Evolutionary conservation across 2,329 filamentous ascomycete species (phyloP).

Genomic region (Xylariales sp.): DNA sequence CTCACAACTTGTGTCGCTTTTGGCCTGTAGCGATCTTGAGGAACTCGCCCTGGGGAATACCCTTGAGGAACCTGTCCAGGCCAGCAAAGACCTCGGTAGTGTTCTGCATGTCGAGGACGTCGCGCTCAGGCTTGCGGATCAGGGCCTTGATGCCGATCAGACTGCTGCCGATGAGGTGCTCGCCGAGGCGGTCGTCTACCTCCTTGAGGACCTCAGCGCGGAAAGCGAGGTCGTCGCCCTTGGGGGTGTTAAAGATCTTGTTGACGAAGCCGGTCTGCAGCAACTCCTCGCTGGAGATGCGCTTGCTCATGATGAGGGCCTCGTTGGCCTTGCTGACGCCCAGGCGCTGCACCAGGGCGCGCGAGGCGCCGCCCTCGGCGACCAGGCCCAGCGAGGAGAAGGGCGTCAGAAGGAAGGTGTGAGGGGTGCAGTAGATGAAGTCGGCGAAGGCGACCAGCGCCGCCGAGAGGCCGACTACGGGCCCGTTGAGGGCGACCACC

Average conservation of each 20-base stretch:
- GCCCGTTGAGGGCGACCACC: constrained; percentile 85
- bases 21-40: constrained; percentile 76
- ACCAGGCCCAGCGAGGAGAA: constrained; percentile 89
- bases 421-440: constrained; percentile 84
- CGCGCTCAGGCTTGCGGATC: constrained; percentile 69
- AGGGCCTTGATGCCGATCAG: constrained; percentile 81
- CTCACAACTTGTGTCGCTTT: constrained; percentile 89
- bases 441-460: constrained; percentile 80
- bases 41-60: constrained; percentile 86
- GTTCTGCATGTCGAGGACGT: constrained; percentile 71
- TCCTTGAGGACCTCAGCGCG: constrained; percentile 67
- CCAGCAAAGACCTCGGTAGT: constrained; percentile 83
- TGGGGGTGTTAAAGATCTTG: constrained; percentile 61
- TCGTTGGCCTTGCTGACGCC: constrained; percentile 84
- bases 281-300: constrained; percentile 69
- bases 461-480: constrained; percentile 82
- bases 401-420: constrained; percentile 82
- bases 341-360: constrained; percentile 74
- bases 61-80: constrained; percentile 72
- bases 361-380: constrained; percentile 77
- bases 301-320: constrained; percentile 85
- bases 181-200: constrained; percentile 75
- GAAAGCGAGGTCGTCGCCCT: constrained; percentile 66
- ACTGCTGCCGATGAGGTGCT: constrained; percentile 75
- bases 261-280: constrained; percentile 79